These are phyloP conservation scores for Pneumocystis canis DNA, from an alignment of 1,139 yeast genomes.

Conservation along the genomic window DNA sequence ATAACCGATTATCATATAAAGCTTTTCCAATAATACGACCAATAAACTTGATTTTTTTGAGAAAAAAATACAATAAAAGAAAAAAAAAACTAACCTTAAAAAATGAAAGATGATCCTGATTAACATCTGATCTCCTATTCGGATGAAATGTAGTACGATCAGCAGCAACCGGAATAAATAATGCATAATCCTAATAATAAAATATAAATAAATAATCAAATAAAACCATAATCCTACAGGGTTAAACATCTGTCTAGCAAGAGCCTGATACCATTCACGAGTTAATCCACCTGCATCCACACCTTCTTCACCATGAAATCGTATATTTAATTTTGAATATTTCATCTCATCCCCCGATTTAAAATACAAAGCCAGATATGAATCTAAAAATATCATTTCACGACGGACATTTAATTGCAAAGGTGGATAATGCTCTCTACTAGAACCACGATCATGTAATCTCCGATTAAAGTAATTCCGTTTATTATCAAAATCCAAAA, in stretches of 20 bases:
- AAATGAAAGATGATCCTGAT: constrained; percentile 71
- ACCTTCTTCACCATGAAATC: constrained; percentile 86
- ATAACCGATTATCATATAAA: constrained; percentile 66
- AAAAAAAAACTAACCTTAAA: constrained; percentile 28
- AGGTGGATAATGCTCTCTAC: constrained; percentile 24
- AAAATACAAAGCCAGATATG: constrained; percentile 72
- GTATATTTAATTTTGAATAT: constrained; percentile 58
- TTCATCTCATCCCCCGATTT: constrained; percentile 65
- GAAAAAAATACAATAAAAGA: neutral
- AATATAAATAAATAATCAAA: neutral
- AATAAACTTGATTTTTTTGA: constrained; percentile 47
- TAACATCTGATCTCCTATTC: constrained; percentile 78
- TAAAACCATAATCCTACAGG: constrained; percentile 28
- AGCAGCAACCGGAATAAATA: constrained; percentile 81
- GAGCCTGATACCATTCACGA: constrained; percentile 92
- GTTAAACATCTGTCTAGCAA: constrained; percentile 89
- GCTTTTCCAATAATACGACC: constrained; percentile 94
- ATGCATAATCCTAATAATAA: constrained; percentile 48
- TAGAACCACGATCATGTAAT: constrained; percentile 35
- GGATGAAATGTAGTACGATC: constrained; percentile 95
- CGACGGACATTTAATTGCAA: constrained; percentile 60
- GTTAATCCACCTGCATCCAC: constrained; percentile 98
- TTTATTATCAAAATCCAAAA: constrained; percentile 89
- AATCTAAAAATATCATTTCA: constrained; percentile 83
- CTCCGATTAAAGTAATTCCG: constrained; percentile 70